A percentile compares a stretch with the other conserved stretches of the same genome.
These are phyloP conservation scores for Colletotrichum tofieldiae DNA, from an alignment of 2,329 filamentous ascomycete species.

Conservation along the genomic window DNA sequence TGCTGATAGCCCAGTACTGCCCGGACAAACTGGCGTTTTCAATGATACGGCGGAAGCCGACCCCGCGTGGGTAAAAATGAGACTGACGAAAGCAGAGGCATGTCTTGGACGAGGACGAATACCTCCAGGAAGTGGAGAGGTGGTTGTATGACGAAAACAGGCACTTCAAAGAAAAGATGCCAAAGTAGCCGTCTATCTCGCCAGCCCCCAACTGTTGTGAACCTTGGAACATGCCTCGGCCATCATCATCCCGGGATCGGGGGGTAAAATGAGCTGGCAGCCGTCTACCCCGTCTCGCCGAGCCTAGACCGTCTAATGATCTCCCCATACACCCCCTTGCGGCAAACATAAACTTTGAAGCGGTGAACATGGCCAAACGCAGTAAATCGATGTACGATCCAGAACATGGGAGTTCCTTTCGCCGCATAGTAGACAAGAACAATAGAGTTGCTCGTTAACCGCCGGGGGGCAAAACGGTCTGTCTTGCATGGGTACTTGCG, in stretches of 20 bases:
- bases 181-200: conserved; percentile 15
- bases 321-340: neutral
- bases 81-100: neutral
- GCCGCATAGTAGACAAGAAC: neutral
- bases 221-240: conserved; percentile 10
- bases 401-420: neutral
- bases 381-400: neutral
- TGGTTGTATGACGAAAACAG: neutral
- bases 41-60: neutral
- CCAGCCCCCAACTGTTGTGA: conserved; percentile 35
- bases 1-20: conserved; percentile 12
- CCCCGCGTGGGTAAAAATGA: neutral
- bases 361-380: neutral
- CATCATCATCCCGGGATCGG: conserved; percentile 6
- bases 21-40: neutral
- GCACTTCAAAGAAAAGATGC: neutral
- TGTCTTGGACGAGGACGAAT: neutral
- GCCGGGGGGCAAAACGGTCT: neutral
- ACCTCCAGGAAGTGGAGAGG: neutral
- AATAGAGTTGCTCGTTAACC: neutral
- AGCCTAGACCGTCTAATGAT: conserved; percentile 29
- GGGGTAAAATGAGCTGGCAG: conserved; percentile 14
- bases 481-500: neutral
- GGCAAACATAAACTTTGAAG: neutral
- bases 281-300: neutral